Evolutionary conservation across 1,284 basidiomycete species (phyloP).

Genomic region (Fomitiporia mediterranea): DNA sequence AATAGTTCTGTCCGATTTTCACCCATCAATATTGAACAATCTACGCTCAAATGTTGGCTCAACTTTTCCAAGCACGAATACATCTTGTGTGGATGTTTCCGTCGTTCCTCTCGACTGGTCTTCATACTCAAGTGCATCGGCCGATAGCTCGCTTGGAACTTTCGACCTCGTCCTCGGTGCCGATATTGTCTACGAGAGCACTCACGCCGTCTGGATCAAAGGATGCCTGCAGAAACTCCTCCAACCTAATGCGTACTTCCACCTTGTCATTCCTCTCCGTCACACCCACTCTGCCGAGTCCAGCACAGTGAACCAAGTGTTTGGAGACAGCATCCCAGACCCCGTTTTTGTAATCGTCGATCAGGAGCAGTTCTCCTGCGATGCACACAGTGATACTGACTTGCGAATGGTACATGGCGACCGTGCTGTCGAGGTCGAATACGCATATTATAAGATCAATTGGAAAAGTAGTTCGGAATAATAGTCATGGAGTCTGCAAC

Average conservation of each 20-base stretch:
- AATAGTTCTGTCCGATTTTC: conserved; percentile 77
- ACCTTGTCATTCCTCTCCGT: conserved; percentile 72
- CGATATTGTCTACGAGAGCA: conserved; percentile 71
- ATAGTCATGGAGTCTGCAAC: no score
- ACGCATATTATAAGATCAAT: conserved; percentile 61
- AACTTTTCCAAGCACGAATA: conserved; percentile 44
- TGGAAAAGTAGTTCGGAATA: conserved; percentile 43
- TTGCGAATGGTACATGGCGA: conserved; percentile 12
- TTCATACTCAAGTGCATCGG: conserved; percentile 33
- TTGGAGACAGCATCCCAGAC: conserved; percentile 2
- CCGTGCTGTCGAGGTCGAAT: conserved; percentile 49
- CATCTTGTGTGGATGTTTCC: conserved; percentile 27
- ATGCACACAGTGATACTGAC: conserved; percentile 29
- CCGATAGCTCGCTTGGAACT: conserved; percentile 27
- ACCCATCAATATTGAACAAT: conserved; percentile 71
- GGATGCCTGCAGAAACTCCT: conserved; percentile 52
- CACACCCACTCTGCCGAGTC: conserved; percentile 59
- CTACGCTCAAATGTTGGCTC: conserved; percentile 59
- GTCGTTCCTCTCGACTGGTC: conserved; percentile 65
- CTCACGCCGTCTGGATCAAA: conserved; percentile 65
- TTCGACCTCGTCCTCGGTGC: conserved; percentile 74
- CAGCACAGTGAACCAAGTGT: conserved; percentile 51
- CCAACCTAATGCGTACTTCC: conserved; percentile 41
- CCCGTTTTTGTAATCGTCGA: conserved; percentile 39
- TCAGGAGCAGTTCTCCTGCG: conserved; percentile 54